Conservation (phyloP, 768 basidiomycete genomes). For the Amanita phalloides region DNA sequence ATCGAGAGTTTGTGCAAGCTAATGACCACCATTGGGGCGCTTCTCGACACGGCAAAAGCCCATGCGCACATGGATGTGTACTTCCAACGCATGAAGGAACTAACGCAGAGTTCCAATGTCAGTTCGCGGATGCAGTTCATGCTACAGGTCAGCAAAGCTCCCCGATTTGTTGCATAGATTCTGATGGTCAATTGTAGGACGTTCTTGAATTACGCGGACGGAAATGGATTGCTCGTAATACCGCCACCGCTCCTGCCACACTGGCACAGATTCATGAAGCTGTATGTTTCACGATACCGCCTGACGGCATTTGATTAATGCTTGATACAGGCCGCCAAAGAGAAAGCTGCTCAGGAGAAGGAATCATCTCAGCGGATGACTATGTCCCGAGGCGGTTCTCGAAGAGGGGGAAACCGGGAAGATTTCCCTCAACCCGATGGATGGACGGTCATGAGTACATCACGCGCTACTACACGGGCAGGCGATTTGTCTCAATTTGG, state of each 20-base stretch:
- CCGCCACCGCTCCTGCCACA: conserved; percentile 71
- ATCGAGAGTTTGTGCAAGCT: conserved; percentile 95
- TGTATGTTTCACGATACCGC: conserved; percentile 33
- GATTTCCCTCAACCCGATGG: conserved; percentile 62
- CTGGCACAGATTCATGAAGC: conserved; percentile 83
- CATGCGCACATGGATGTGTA: conserved; percentile 86
- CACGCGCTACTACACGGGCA: conserved; percentile 61
- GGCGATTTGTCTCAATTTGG: conserved; percentile 85
- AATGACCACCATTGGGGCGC: conserved; percentile 76
- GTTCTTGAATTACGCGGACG: conserved; percentile 80
- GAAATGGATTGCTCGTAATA: conserved; percentile 69
- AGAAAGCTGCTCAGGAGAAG: conserved; percentile 58
- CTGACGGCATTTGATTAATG: background rate
- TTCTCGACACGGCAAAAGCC: conserved; percentile 75
- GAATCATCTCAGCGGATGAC: conserved; percentile 50
- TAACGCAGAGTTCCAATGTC: conserved; percentile 65
- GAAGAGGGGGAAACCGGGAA: conserved; percentile 68
- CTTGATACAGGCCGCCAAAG: conserved; percentile 59
- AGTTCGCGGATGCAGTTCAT: conserved; percentile 89
- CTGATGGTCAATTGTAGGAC: conserved; percentile 43
- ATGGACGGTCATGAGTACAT: conserved; percentile 65
- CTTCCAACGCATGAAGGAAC: conserved; percentile 82
- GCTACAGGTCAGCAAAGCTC: conserved; percentile 61
- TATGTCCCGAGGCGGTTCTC: conserved; percentile 88
- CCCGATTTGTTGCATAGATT: background rate